Evolutionary conservation across 2,329 filamentous ascomycete genomes (phyloP).

Genomic region (Thelonectria olida): DNA sequence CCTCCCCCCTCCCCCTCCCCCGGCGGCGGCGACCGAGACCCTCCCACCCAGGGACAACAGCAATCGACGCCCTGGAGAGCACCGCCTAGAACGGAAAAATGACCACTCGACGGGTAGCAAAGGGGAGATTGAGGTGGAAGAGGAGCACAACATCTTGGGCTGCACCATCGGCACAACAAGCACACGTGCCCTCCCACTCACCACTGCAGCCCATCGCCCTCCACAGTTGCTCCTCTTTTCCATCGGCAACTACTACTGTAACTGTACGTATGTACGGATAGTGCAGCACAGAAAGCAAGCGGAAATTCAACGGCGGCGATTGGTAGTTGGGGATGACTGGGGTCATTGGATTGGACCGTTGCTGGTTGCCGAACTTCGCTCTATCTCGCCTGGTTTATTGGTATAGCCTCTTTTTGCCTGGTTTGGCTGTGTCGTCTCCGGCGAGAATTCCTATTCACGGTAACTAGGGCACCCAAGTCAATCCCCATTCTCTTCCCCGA

Average conservation of each 20-base stretch:
- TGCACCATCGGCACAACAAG: background rate
- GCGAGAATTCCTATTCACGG: conserved; percentile 9
- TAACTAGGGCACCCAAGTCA: no score
- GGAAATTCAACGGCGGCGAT: conserved; percentile 1
- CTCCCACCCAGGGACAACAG: background rate
- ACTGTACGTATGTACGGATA: background rate
- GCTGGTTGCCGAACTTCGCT: conserved; percentile 13
- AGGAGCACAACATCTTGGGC: conserved; percentile 12
- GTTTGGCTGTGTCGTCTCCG: background rate
- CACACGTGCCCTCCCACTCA: conserved; percentile 18
- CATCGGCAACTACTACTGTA: background rate
- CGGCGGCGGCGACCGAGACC: conserved; percentile 11
- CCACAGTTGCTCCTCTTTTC: background rate
- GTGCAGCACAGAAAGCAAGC: background rate
- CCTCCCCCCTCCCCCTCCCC: background rate
- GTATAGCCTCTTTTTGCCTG: background rate
- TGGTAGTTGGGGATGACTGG: no score
- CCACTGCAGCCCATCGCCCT: conserved; percentile 1
- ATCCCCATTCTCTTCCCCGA: background rate
- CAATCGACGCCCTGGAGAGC: conserved; percentile 3
- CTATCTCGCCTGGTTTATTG: conserved; percentile 11
- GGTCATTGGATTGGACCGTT: no score
- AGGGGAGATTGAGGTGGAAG: background rate
- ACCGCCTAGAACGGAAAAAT: conserved; percentile 14
- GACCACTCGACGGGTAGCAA: no score